Evolutionary conservation across 305 asterid genomes (phyloP).

Genomic region (Fraxinus velutina): DNA sequence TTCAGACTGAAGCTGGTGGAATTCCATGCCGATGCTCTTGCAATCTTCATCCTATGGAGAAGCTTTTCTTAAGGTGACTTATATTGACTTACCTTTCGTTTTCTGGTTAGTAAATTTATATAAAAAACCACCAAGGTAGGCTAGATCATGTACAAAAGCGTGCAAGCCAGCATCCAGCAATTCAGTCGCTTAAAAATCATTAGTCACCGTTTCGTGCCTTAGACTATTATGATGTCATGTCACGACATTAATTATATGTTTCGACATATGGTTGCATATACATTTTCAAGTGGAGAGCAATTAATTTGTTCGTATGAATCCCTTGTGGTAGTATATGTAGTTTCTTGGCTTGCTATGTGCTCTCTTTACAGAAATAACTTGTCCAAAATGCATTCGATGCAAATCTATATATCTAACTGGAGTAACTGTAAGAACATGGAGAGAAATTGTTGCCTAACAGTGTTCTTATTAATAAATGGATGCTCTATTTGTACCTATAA

Average conservation of each 20-base stretch:
- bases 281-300: not conserved
- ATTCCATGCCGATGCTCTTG: conserved; percentile 12
- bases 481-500: conserved; percentile 11
- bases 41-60: conserved; percentile 32
- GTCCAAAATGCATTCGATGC: not conserved
- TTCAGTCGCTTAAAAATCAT: not conserved
- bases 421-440: not conserved
- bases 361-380: not conserved
- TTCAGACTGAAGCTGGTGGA: conserved; percentile 26
- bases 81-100: conserved; percentile 13
- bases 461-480: not conserved
- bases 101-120: conserved; percentile 3
- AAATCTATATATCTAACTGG: not conserved
- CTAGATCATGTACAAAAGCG: conserved; percentile 11
- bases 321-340: not conserved
- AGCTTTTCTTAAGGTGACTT: conserved; percentile 35
- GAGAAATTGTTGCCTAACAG: not conserved
- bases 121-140: not conserved
- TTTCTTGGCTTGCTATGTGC: not conserved
- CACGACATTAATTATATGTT: not conserved
- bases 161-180: not conserved
- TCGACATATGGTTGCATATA: not conserved
- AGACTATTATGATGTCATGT: not conserved
- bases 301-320: not conserved
- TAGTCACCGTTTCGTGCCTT: not conserved